Evolutionary conservation across 768 basidiomycete genomes (phyloP).

Genomic region (Mycena epipterygia): DNA sequence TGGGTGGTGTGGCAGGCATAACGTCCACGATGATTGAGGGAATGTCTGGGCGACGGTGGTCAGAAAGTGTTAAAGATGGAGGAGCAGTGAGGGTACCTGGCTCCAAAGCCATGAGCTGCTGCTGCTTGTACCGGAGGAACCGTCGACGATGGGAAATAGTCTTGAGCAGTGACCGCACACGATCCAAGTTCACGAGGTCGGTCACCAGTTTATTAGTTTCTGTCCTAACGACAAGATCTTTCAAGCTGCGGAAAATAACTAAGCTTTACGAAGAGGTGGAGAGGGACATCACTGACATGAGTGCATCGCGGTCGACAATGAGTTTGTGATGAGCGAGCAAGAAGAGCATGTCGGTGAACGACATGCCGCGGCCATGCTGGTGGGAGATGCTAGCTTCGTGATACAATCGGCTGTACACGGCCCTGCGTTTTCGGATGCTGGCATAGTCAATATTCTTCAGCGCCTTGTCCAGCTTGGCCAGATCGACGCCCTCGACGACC

Average conservation of each 20-base stretch:
- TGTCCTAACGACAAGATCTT: conserved; percentile 83
- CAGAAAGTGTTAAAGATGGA: not conserved
- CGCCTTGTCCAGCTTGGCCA: conserved; percentile 69
- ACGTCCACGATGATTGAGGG: conserved; percentile 80
- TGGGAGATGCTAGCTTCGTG: conserved; percentile 88
- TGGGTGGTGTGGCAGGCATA: conserved; percentile 66
- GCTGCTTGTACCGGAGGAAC: conserved; percentile 68
- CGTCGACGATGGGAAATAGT: conserved; percentile 81
- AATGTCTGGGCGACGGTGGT: conserved; percentile 62
- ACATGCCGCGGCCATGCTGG: conserved; percentile 83
- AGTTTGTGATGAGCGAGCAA: conserved; percentile 93
- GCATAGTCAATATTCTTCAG: conserved; percentile 76
- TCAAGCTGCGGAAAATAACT: conserved; percentile 65
- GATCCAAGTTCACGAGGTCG: conserved; percentile 88
- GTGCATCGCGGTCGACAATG: conserved; percentile 89
- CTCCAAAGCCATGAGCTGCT: conserved; percentile 50
- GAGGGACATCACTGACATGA: conserved; percentile 71
- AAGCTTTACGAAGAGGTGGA: not conserved
- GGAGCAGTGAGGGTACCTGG: conserved; percentile 48
- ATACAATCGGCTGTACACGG: conserved; percentile 81
- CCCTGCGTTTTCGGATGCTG: conserved; percentile 74
- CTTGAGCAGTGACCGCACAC: conserved; percentile 83
- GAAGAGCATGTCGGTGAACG: conserved; percentile 91
- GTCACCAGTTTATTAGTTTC: conserved; percentile 85
- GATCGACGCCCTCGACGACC: conserved; percentile 68